Evolutionary conservation across 768 basidiomycete genomes (phyloP), one percentile per base, ranked within the genome.

Genomic region (Lactarius trivialis): DNA sequence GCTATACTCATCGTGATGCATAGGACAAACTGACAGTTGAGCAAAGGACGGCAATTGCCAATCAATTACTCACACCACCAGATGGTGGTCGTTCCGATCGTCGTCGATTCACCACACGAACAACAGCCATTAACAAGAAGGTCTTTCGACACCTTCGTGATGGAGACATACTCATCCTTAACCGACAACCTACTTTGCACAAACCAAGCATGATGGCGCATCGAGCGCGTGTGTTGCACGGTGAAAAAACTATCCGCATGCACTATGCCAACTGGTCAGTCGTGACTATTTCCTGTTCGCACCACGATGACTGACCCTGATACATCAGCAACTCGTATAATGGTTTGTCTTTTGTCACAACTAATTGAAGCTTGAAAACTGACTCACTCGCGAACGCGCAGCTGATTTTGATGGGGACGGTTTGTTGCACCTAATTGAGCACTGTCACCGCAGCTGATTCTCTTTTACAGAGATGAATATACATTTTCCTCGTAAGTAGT

Each of bases 171-270:
- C 77, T 99, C 60, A 91, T 99, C 68, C 79, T 99, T 41, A 99
- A 99, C 72, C 89, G 97, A 56, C 97, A 99, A 77, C 97, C 97
- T 7, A 98, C 97, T 1, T 80, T 99, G 56, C 97, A 99, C 73
- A 99, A 99, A 72, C 96, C 97, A 24, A 93, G 91, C 79, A 99
- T 99, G 96, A 99, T 99, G 97, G 88, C 87, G 8, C 97, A 99
- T 73, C 89, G 84, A 68, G 96, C 96, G 17, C 87, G 88, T 60
- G 89, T 98, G 21, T 73, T 99, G 65, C 83, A 86, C 64, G 97
- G 96, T 28, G 97, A 99, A 76, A 99, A 98, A 79, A 98, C 97
- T 0, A 98, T 99, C 72, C 84, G 97, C 15, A 95, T 99, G 95
- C 97, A 99, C 77, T 99, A 99, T 71, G 96, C 97, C 28, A 99